A percentile compares a stretch with the other conserved stretches of the same genome.
Conservation (phyloP, 2,329 filamentous ascomycete genomes). For the Boeremia exigua region DNA sequence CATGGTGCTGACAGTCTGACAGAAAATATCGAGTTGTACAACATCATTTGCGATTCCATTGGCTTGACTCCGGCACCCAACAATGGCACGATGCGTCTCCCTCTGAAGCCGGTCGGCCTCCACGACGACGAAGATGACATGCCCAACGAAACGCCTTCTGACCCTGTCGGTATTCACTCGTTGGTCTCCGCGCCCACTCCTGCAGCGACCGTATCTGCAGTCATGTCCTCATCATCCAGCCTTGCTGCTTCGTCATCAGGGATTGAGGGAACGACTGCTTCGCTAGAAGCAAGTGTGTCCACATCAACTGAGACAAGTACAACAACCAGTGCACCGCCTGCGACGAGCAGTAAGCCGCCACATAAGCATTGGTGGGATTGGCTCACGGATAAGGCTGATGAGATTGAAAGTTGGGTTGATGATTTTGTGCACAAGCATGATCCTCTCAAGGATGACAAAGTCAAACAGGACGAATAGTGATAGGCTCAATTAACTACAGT, state of each 20-base stretch:
- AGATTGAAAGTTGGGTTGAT: constrained; percentile 46
- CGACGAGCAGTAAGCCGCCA: constrained; percentile 10
- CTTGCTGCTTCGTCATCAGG: constrained; percentile 32
- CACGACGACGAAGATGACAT: constrained; percentile 61
- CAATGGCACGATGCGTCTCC: constrained; percentile 83
- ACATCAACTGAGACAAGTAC: constrained; percentile 18
- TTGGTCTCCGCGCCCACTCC: constrained; percentile 7
- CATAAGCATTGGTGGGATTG: constrained; percentile 45
- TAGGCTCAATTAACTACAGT: background rate
- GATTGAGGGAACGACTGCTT: constrained; percentile 22
- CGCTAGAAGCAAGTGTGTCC: constrained; percentile 4
- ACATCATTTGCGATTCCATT: constrained; percentile 88
- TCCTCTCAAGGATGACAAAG: constrained; percentile 18
- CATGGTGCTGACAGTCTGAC: background rate
- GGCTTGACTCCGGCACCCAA: constrained; percentile 76
- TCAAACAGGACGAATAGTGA: background rate
- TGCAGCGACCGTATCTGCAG: constrained; percentile 25
- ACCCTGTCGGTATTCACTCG: constrained; percentile 51
- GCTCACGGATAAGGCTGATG: constrained; percentile 45
- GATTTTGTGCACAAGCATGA: constrained; percentile 40
- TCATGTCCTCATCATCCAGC: constrained; percentile 27
- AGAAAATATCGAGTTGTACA: constrained; percentile 97
- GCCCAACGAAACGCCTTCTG: constrained; percentile 57
- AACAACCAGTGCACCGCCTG: constrained; percentile 24
- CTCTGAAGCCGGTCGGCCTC: constrained; percentile 67